A percentile compares a stretch with the other conserved stretches of the same genome.
Conservation (phyloP, 2,329 filamentous ascomycete species). For the Talaromyces verruculosus region DNA sequence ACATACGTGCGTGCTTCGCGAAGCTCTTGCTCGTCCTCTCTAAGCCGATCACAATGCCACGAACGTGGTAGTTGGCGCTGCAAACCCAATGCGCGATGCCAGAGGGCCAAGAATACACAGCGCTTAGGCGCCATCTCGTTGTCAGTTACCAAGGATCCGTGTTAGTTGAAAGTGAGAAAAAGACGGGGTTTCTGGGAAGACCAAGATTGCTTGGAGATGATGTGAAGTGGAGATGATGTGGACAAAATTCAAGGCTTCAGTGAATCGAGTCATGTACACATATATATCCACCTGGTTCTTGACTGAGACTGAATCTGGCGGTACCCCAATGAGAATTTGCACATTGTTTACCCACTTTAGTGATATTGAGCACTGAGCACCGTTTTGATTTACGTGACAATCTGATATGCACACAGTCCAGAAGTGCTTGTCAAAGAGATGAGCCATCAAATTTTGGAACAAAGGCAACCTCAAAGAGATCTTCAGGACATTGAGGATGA, state of each 20-base stretch:
- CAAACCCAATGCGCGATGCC: constrained; percentile 33
- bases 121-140: background rate
- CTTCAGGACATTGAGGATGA: background rate
- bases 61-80: constrained; percentile 33
- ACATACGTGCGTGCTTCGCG: constrained; percentile 32
- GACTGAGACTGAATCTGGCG: background rate
- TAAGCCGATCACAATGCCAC: constrained; percentile 45
- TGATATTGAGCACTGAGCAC: background rate
- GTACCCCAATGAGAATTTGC: background rate
- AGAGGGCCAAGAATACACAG: background rate
- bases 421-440: background rate
- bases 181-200: background rate
- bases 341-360: background rate
- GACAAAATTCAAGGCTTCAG: background rate
- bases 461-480: background rate
- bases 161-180: background rate
- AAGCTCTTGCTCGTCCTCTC: constrained; percentile 43
- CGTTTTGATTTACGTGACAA: background rate
- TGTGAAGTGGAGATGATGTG: background rate
- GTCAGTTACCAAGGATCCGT: background rate
- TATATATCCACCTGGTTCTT: background rate
- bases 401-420: background rate
- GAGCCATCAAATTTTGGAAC: background rate
- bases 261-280: background rate
- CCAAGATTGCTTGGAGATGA: background rate